Base-by-base conservation (phyloP, 2,329 filamentous ascomycete genomes). In the Emergomyces pasteurianus region DNA sequence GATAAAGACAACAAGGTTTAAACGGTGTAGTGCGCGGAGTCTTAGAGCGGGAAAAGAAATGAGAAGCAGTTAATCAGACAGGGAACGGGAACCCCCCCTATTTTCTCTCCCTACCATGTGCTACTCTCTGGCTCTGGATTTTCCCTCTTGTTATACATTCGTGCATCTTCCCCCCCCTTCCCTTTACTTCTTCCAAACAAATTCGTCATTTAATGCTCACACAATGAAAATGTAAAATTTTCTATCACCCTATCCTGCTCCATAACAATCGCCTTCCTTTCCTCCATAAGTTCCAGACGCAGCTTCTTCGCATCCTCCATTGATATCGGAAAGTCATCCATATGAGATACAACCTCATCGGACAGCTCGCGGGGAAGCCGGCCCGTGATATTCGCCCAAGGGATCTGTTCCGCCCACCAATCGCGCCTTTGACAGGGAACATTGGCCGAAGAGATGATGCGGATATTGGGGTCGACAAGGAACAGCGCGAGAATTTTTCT, bases 361-460 rank as follows among this genome's bases (percentile, higher is more conserved):
- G 47, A 38, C 18, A 64, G 23, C 23, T 65, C 63, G 23, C 10
- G 38, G 5, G 63, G 64, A 6, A 63, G 59, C 9, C 50, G 43
- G 2, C 56, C 58, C 21, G 46, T 26, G 12, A 53, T 38, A 10
- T 42, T 16, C 8, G 59, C 53, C 54, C 31, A 59, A 12, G 58
- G 49, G 16, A 64, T 43, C 55, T 57, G 54, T 38, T 57, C 58
- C 34, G 23, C 28, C 58, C 58, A 62, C 60, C 60, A 62, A 8
- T 60, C 60, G 12, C 58, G 58, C 10, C 43, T 49, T 50, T 62
- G 60, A 16, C 58, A 50, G 7, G 58, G 58, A 8, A 60, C 40
- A 31, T 62, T 36, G 38, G 56, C 43, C 26, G 60, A 64, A 9
- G 64, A 65, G 42, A 62, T 64, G 50, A 64, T 60, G 26, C 60